A percentile compares a stretch with the other conserved stretches of the same genome.
Evolutionary conservation across 352 stramenopile species (phyloP).

Genomic region (Nothophytophthora sp.): DNA sequence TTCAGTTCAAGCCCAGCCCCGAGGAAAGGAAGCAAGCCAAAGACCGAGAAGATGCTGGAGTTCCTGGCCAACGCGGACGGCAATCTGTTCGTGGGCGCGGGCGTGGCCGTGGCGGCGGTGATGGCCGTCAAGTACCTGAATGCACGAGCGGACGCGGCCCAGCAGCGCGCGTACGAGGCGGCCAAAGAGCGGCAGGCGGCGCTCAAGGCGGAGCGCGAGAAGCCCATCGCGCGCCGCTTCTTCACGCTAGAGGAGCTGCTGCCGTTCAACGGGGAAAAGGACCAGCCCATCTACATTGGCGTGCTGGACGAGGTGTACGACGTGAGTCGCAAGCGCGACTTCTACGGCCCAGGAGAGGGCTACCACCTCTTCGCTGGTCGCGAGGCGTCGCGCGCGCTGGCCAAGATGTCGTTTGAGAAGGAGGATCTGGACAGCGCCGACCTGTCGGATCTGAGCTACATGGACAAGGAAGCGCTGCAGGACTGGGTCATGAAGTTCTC

Average conservation of each 20-base stretch:
- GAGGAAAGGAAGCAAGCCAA: neutral
- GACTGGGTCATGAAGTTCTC: slow-evolving; percentile 96
- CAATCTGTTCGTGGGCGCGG: slow-evolving; percentile 59
- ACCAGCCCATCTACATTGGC: slow-evolving; percentile 95
- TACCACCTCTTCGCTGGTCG: slow-evolving; percentile 97
- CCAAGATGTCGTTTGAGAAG: slow-evolving; percentile 97
- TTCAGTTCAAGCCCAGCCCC: slow-evolving; percentile 19
- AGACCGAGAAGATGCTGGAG: slow-evolving; percentile 36
- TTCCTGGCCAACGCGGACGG: slow-evolving; percentile 44
- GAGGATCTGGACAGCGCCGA: slow-evolving; percentile 89
- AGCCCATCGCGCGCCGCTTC: slow-evolving; percentile 76
- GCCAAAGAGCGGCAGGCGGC: slow-evolving; percentile 65
- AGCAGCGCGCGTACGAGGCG: slow-evolving; percentile 62
- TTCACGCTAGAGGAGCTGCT: slow-evolving; percentile 93
- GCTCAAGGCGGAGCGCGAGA: slow-evolving; percentile 64
- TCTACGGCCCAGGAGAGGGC: slow-evolving; percentile 95
- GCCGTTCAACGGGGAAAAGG: slow-evolving; percentile 91
- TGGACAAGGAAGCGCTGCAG: slow-evolving; percentile 87
- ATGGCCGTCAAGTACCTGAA: slow-evolving; percentile 65
- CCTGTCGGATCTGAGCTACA: slow-evolving; percentile 75
- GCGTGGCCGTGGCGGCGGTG: slow-evolving; percentile 53
- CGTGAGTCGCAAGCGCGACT: slow-evolving; percentile 93
- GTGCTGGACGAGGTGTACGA: slow-evolving; percentile 97
- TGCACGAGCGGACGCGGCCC: slow-evolving; percentile 55
- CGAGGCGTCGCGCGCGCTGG: slow-evolving; percentile 93